phyloP scores from a whole-genome alignment of 192 early-diverging fungal species.

The Dissophora ornata region DNA sequence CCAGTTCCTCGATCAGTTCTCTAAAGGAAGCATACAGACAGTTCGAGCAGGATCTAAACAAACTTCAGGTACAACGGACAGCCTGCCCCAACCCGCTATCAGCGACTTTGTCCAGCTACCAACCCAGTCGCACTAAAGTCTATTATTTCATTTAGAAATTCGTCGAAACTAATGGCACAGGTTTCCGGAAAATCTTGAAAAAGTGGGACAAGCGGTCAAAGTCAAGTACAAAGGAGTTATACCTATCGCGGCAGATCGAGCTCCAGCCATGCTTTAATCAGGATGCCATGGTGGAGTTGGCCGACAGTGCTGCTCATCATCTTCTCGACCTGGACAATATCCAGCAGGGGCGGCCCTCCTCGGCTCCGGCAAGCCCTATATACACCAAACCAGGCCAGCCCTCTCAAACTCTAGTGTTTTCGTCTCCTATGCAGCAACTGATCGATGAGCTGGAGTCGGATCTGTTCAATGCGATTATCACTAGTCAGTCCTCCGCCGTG shows the following conservation, averaged over 20 bases:
- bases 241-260: conserved; percentile 95
- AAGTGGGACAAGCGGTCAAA: conserved; percentile 99
- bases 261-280: conserved; percentile 98
- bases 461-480: conserved; percentile 61
- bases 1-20: conserved; percentile 69
- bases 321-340: conserved; percentile 81
- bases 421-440: conserved; percentile 48
- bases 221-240: conserved; percentile 97
- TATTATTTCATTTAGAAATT: conserved; percentile 86
- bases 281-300: conserved; percentile 89
- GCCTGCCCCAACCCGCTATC: too few relatives aligned
- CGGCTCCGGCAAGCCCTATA: conserved; percentile 34
- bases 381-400: conserved; percentile 14
- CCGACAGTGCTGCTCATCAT: conserved; percentile 82
- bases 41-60: conserved; percentile 93
- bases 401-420: conserved; percentile 12
- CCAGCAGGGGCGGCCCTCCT: conserved; percentile 54
- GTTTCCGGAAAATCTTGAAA: conserved; percentile 99
- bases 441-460: conserved; percentile 70
- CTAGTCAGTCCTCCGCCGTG: conserved; percentile 46
- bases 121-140: too few relatives aligned
- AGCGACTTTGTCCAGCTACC: background rate
- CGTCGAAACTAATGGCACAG: conserved; percentile 95
- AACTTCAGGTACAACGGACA: conserved; percentile 79
- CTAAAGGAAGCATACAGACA: conserved; percentile 91